Evolutionary conservation across 2,329 filamentous ascomycete species (phyloP), one percentile per base, ranked within the genome.

Genomic region (Fusarium nelsonii): DNA sequence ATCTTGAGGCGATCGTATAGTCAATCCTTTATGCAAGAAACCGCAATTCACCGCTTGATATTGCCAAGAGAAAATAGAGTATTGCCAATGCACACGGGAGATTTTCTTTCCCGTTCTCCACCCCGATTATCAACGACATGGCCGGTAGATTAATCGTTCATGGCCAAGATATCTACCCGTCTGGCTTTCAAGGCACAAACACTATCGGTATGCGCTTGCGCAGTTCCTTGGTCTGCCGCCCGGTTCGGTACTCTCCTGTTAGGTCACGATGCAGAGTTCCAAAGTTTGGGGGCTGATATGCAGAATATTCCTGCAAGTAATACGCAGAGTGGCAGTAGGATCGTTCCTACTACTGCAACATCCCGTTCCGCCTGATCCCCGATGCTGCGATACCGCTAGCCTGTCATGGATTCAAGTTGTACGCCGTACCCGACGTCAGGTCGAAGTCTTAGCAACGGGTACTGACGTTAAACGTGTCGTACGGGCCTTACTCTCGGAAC

Each of bases 191-290:
- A 23, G n/a, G 4, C 11, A 18, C n/a, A 18, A 6, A 8, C 8
- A 23, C 20, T 15, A 23, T 6, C 18, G 20, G 18, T 36, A 37
- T 23, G 16, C 34, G 32, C n/a, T n/a, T 34, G 37, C n/a, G 23
- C 37, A 37, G 7, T 10, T 23, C 18, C 23, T 43, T 23, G 37
- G 43, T 60, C 45, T 56, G 40, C 57, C 58, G 30, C 28, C 34
- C 15, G 43, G 28, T 33, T 59, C 66, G 60, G 63, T 46, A 43
- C 67, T 68, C 39, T 50, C 34, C 34, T 23, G 53, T 67, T 41
- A 57, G 57, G 30, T 32, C 40, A 44, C 16, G 14, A 51, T 70
- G 67, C 58, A 68, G 63, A 26, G 50, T 59, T 37, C 67, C 67
- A 58, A 45, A 14, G 9, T 37, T 15, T 49, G 39, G 34, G 40